Evolutionary conservation across 1,284 basidiomycete species (phyloP), one percentile per base, ranked within the genome.

Genomic region (Pseudozyma pruni): DNA sequence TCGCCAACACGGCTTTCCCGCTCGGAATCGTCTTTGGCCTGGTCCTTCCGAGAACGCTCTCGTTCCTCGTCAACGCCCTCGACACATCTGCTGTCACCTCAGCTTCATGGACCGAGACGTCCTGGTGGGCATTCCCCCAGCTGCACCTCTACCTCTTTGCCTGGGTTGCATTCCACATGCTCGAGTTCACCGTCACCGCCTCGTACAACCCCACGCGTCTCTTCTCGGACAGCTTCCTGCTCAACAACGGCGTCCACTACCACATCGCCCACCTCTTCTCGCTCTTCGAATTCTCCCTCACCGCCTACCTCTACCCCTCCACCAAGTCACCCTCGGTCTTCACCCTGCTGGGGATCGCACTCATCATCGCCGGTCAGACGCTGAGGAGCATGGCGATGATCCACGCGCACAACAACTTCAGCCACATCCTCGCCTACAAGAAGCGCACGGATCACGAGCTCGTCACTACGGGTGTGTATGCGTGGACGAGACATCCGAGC

Each of bases 161-260:
- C 4, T 80, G 74, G 77, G 42, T 51, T 16, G 16, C 86, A 32
- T 99, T 98, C 81, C 96, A 99, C 80, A 90, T 94, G 87, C 89
- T 88, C 34, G 96, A 99, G 83, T 98, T 95, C 81, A 90, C 90
- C 48, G 93, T 95, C 8, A 98, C 96, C 4, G 94, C 94, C 1
- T 91, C 91, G 17, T 98, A 92, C 91, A 98, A 98, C 83, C 85
- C 90, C 35, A 90, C 91, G 50, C 95, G 94, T 82, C 91, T 94
- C 76, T 93, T 89, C 62, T 88, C 95, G 4, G 93, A 96, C 81
- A 95, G 94, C 0, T 99, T 94, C 83, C 86, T 99, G 3, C 87
- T 99, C 32, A 92, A 97, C 79, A 98, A 98, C 79, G 93, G 93
- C 0, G 78, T 84, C 2, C 86, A 88, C 81, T 98, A 99, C 83